Evolutionary conservation across 331 rosid genomes (phyloP).

Genomic region (Prunus yedoensis): DNA sequence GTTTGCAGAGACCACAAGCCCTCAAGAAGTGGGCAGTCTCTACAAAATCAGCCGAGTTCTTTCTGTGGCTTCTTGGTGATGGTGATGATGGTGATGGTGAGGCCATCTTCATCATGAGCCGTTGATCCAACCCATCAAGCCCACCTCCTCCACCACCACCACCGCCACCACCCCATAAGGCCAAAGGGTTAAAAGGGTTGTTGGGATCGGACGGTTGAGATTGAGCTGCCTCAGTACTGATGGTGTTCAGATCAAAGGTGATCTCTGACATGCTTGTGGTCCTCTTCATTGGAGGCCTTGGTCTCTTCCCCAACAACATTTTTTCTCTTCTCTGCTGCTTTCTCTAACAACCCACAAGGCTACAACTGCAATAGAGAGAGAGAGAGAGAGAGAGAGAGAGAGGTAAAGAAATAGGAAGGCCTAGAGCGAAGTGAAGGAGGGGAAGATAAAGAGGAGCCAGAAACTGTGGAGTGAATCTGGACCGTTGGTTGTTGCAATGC

Average conservation of each 20-base stretch:
- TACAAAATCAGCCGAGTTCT: conserved; percentile 33
- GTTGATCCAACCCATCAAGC: conserved; percentile 39
- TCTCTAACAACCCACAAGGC: background rate
- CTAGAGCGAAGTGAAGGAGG: conserved; percentile 16
- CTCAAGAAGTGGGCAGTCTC: conserved; percentile 56
- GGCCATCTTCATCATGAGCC: conserved; percentile 12
- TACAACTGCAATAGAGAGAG: background rate
- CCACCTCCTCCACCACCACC: background rate
- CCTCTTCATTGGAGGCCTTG: conserved; percentile 70
- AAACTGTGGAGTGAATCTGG: conserved; percentile 51
- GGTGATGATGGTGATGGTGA: conserved; percentile 20
- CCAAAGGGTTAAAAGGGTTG: conserved; percentile 9
- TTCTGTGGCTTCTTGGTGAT: conserved; percentile 44
- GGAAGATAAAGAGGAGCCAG: conserved; percentile 54
- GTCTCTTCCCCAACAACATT: conserved; percentile 79
- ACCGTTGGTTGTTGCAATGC: conserved; percentile 39
- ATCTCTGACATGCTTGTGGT: conserved; percentile 79
- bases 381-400: conserved; percentile 2
- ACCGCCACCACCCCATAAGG: background rate
- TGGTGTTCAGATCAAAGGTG: conserved; percentile 59
- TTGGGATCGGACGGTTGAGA: conserved; percentile 32
- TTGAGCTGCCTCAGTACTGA: conserved; percentile 18
- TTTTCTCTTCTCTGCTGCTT: conserved; percentile 8
- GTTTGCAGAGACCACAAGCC: conserved; percentile 72
- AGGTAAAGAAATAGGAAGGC: conserved; percentile 8